These are phyloP conservation scores for Anacardium occidentale DNA, from an alignment of 345 rosid genomes.

Conservation along the genomic window DNA sequence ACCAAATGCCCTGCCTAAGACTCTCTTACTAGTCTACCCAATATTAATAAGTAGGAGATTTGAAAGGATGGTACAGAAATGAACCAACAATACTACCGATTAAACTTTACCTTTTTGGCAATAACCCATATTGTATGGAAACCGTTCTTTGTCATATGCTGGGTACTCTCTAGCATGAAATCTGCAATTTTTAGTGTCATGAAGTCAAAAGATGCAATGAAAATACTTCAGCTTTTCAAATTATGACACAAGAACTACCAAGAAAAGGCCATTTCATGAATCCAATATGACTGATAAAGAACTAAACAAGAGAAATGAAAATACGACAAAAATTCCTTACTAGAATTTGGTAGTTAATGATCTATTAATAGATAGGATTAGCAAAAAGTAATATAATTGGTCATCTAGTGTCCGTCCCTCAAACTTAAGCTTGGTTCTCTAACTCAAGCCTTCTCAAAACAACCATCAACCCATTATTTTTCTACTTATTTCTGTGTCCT, in stretches of 20 bases:
- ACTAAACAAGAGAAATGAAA: neutral
- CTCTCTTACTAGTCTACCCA: too few species aligned
- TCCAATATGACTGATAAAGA: neutral
- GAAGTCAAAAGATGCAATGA: constrained; percentile 11
- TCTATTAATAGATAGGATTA: neutral
- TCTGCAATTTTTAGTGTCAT: constrained; percentile 37
- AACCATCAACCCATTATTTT: too few species aligned
- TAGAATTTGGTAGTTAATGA: neutral
- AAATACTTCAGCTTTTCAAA: constrained; percentile 7
- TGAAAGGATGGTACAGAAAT: neutral
- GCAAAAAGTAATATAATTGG: neutral
- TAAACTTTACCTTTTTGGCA: constrained; percentile 70
- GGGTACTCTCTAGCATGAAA: constrained; percentile 97
- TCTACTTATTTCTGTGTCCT: too few species aligned
- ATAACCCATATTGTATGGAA: constrained; percentile 81
- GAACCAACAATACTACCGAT: neutral
- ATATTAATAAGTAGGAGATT: neutral
- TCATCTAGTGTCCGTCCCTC: too few species aligned
- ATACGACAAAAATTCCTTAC: neutral
- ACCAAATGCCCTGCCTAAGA: neutral
- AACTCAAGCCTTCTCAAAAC: too few species aligned
- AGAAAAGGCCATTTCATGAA: neutral
- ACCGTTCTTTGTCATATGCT: constrained; percentile 55
- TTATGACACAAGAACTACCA: neutral
- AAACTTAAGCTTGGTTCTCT: too few species aligned